Base-by-base conservation (phyloP, 1,284 basidiomycete genomes). In the Ganoderma lingzhi region DNA sequence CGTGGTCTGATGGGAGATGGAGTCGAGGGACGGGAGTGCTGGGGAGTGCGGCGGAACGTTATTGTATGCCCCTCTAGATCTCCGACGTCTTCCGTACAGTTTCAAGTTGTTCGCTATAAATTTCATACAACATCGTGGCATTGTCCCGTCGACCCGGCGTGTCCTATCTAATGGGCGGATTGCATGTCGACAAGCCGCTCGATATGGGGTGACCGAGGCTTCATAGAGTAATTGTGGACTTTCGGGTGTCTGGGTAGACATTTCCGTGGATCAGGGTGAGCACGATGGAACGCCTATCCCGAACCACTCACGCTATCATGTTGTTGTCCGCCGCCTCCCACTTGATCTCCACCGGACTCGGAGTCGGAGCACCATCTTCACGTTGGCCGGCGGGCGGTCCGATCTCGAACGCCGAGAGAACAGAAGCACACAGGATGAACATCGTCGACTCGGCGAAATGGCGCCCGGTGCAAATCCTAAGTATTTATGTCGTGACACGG, bases 381-480 rank as follows among this genome's bases (percentile, higher is more conserved):
- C 0, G 23, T 23, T 23, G 0, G 63, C 58, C 59, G 15, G 62
- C 32, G 3, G 68, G 68, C 3, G 48, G 48, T 3, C 37, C 41
- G 58, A 73, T 67, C 10, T 60, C 41, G 30, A 71, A 67, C 1
- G 66, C 45, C 37, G 65, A 59, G 23, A 23, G 23, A 23, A 23
- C 23, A 23, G 23, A 23, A 23, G 23, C 23, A 1, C 23, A 23
- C 23, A 58, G 10, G 39, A 69, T 69, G 68, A 71, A 71, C 10
- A 73, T 59, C 6, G 58, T 62, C 15, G 65, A 35, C 15, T 65
- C 63, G 6, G 67, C 64, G 30, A 71, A 60, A 35, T 48, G 23
- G 4, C 44, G 65, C 9, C 72, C 72, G 9, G 72, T 66, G 35
- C 72, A 73, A 8, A 68, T 61, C 35, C 72, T 73, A 55, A 35